A percentile compares a stretch with the other conserved stretches of the same genome.
Evolutionary conservation across 768 basidiomycete genomes (phyloP).

Genomic region (Amanita inopinata): DNA sequence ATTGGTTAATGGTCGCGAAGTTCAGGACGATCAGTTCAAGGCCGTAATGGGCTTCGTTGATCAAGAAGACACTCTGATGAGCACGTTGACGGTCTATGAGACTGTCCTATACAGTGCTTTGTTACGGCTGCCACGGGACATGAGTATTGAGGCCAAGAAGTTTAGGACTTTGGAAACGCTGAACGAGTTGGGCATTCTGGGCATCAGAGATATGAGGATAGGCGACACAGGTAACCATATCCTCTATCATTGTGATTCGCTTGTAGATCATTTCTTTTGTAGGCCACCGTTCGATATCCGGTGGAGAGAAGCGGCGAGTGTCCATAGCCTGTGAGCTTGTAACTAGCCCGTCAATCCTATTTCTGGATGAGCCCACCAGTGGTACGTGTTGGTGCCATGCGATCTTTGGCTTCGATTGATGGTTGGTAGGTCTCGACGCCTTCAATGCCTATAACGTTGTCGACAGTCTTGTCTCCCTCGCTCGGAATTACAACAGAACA

Average conservation of each 20-base stretch:
- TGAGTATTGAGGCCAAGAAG: conserved; percentile 94
- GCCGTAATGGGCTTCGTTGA: conserved; percentile 92
- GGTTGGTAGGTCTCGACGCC: conserved; percentile 68
- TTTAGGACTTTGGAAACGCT: conserved; percentile 91
- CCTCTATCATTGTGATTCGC: neutral
- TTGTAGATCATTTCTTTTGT: conserved; percentile 1
- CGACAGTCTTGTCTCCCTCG: conserved; percentile 77
- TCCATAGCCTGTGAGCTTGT: conserved; percentile 98
- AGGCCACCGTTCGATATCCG: conserved; percentile 88
- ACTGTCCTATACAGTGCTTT: conserved; percentile 92
- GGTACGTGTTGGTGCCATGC: conserved; percentile 38
- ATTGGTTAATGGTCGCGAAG: conserved; percentile 78
- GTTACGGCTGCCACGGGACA: conserved; percentile 83
- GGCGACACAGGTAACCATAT: conserved; percentile 68
- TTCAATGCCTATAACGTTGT: conserved; percentile 95
- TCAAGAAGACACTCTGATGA: conserved; percentile 97
- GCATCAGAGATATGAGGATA: conserved; percentile 83
- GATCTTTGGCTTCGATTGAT: neutral
- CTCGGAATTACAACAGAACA: conserved; percentile 84
- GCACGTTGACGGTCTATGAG: conserved; percentile 96
- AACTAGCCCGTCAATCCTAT: conserved; percentile 91
- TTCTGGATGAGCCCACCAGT: conserved; percentile 95
- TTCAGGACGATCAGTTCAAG: conserved; percentile 67
- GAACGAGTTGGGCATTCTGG: conserved; percentile 89
- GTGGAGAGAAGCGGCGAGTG: conserved; percentile 94